Percentiles rank a stretch among this genome's conserved stretches.
These are phyloP conservation scores for Quercus parvula DNA, from an alignment of 306 rosid genomes.

Conservation along the genomic window DNA sequence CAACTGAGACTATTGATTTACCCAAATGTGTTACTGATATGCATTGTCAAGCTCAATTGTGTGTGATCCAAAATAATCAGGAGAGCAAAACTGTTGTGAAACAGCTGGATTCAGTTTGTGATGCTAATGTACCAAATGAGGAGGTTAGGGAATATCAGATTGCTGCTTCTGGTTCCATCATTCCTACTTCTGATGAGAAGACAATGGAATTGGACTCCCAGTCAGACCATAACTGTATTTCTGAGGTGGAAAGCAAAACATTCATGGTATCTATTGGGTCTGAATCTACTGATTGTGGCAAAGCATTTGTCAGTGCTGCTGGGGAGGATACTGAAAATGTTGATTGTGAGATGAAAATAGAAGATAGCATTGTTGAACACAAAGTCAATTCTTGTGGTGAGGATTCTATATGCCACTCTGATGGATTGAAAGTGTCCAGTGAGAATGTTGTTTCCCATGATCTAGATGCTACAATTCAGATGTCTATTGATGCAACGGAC, in stretches of 20 bases:
- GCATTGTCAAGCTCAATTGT: constrained; percentile 21
- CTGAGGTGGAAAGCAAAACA: constrained; percentile 23
- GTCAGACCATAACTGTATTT: constrained; percentile 11
- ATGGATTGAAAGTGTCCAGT: constrained; percentile 21
- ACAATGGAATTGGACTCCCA: constrained; percentile 22
- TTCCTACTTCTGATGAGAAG: constrained; percentile 17
- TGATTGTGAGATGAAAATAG: constrained; percentile 22
- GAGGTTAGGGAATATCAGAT: constrained; percentile 17
- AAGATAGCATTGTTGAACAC: constrained; percentile 5
- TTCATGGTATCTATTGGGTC: constrained; percentile 12
- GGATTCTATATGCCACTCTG: constrained; percentile 18
- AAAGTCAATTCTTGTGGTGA: constrained; percentile 17
- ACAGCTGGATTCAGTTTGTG: constrained; percentile 19
- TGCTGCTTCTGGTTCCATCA: constrained; percentile 14
- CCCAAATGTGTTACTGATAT: constrained; percentile 11
- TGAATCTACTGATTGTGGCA: constrained; percentile 12
- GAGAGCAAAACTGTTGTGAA: constrained; percentile 21
- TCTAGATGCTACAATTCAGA: constrained; percentile 13
- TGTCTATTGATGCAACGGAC: constrained; percentile 7
- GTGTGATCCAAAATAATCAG: constrained; percentile 17
- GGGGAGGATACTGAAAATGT: constrained; percentile 23
- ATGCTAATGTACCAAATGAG: constrained; percentile 21
- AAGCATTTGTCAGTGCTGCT: constrained; percentile 11
- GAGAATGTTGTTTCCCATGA: constrained; percentile 18
- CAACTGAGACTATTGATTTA: neutral